phyloP scores from a whole-genome alignment of 148 eudicot genomes.

The Agrostemma githago region DNA sequence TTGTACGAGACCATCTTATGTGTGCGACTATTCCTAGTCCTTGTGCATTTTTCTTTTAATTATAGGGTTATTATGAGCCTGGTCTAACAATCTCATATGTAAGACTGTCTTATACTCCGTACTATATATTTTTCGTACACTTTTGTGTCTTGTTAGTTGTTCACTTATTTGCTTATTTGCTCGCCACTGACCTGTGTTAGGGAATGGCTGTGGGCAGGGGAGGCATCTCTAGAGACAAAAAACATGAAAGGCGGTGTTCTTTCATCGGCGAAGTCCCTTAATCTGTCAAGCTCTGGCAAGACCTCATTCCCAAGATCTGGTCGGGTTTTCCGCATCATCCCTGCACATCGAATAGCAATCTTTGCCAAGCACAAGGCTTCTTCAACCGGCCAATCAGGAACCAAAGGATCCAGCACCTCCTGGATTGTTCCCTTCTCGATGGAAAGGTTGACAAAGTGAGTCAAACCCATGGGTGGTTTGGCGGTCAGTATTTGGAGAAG shows the following conservation, averaged over 20 bases:
- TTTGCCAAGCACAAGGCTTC: constrained; percentile 50
- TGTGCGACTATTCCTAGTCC: not conserved
- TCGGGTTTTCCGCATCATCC: constrained; percentile 52
- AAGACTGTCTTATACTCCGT: too few species aligned
- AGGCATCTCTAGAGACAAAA: constrained; percentile 21
- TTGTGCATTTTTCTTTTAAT: too few species aligned
- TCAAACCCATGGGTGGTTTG: constrained; percentile 56
- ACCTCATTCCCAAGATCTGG: constrained; percentile 64
- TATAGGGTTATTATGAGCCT: too few species aligned
- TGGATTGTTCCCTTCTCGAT: constrained; percentile 41
- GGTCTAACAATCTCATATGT: too few species aligned
- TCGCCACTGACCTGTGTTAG: constrained; percentile 34
- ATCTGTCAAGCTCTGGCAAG: constrained; percentile 47
- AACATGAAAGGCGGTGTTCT: constrained; percentile 31
- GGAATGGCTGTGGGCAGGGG: constrained; percentile 31
- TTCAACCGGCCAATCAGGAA: constrained; percentile 63
- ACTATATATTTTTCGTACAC: too few species aligned
- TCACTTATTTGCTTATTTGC: not conserved
- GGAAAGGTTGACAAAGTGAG: constrained; percentile 38
- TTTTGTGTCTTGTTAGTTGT: too few species aligned
- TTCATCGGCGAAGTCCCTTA: constrained; percentile 56
- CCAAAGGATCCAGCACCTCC: constrained; percentile 49
- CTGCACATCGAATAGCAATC: constrained; percentile 49
- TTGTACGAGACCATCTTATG: not conserved
- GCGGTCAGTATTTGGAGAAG: constrained; percentile 61